These are phyloP conservation scores for Geotrichum bryndzae DNA, from an alignment of 1,139 yeast species.

Conservation along the genomic window DNA sequence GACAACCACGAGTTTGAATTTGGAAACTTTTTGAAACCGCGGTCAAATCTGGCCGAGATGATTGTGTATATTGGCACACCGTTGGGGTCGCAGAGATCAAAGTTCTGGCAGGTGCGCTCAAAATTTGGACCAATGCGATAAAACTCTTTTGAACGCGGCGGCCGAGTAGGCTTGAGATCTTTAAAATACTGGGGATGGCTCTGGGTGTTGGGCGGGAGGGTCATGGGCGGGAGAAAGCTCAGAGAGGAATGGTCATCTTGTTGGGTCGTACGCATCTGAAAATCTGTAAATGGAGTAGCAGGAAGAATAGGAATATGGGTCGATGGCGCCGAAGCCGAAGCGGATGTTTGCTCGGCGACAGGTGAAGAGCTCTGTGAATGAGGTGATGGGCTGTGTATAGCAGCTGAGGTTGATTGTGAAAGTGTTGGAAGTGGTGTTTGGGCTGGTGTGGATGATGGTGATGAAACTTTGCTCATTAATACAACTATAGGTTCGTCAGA, in stretches of 20 bases:
- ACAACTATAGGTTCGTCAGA: not conserved
- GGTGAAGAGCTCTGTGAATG: not conserved
- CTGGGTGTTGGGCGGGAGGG: constrained; percentile 6
- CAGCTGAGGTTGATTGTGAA: not conserved
- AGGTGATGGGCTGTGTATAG: not conserved
- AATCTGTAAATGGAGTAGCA: not conserved
- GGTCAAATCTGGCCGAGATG: constrained; percentile 16
- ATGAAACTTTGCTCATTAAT: not conserved
- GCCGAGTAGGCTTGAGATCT: not conserved
- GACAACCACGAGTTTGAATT: constrained; percentile 15
- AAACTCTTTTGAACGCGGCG: constrained; percentile 15
- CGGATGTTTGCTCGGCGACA: not conserved
- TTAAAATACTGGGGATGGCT: constrained; percentile 2
- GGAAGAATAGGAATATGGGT: not conserved
- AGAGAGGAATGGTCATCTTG: not conserved
- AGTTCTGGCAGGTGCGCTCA: constrained; percentile 17
- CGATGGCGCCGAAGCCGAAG: not conserved
- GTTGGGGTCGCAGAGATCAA: constrained; percentile 13
- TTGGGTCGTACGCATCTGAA: not conserved
- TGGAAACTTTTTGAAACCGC: constrained; percentile 14
- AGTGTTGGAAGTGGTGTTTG: not conserved
- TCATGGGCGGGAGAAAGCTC: constrained; percentile 9
- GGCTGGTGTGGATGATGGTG: not conserved
- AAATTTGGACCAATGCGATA: constrained; percentile 16
- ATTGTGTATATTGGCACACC: constrained; percentile 16